Base-by-base conservation (phyloP, 176 grass and related monocot genomes). In the Cymbopogon citratus region DNA sequence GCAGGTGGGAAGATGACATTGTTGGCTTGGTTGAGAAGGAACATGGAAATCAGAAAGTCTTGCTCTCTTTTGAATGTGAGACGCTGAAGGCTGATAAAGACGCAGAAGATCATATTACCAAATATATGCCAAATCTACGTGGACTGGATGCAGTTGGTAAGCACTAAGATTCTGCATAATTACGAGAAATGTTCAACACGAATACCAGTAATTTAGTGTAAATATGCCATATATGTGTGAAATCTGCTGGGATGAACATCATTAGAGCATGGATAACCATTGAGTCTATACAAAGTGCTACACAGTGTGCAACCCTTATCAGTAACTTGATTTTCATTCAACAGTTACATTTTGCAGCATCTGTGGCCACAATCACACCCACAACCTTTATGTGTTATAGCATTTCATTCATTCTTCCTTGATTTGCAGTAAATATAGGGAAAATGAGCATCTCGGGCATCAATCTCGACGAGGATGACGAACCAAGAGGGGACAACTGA, bases 21-120 rank as follows among this genome's bases (percentile, higher is more conserved):
- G 81, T 98, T 84, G 87, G 85, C 27, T 83, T 98, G 87, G 83
- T 95, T 70, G 88, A 95, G 75, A 85, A 93, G 84, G 81, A 95
- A 41, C 74, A 92, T 82, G 86, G 83, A 31, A 93, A 87, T 29
- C 38, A 61, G 63, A 84, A 89, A 60, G 88, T 91, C 39, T 69
- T 80, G 49, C 8, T 98, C 35, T 91, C 90, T 65, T 98, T 98
- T 0, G 85, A 91, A 69, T 98, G 95, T 34, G 92, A 94, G 76
- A 95, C 88, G 14, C 69, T 93, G 57, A 98, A 98, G 76, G 88
- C 90, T 48, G 95, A 98, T 29, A 85, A 87, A 89, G 95, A 89
- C 12, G 92, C 90, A 0, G 95, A 95, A 68, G 90, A 98, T 36
- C 90, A 98, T 68, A 81, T 98, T 68, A 82, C 34, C 80, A 93